phyloP scores from a whole-genome alignment of 2,329 filamentous ascomycete species.

The Fusarium musae region DNA sequence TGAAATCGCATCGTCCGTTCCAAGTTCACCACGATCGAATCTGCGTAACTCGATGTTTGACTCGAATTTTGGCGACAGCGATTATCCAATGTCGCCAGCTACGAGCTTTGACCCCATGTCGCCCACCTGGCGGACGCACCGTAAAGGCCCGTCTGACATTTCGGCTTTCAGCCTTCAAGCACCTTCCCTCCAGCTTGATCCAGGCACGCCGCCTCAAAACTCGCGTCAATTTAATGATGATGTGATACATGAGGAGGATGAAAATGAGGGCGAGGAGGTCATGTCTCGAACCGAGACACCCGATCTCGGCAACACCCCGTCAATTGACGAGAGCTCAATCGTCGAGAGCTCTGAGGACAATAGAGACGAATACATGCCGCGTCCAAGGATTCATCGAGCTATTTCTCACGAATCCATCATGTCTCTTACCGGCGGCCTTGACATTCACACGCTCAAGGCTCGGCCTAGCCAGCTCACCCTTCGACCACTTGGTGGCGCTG shows the following conservation, averaged over 20 bases:
- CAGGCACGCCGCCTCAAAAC: constrained; percentile 42
- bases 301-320: constrained; percentile 43
- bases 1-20: constrained; percentile 79
- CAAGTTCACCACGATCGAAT: constrained; percentile 83
- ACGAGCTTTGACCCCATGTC: constrained; percentile 78
- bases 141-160: constrained; percentile 66
- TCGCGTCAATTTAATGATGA: constrained; percentile 42
- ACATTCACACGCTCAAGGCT: constrained; percentile 84
- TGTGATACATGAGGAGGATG: constrained; percentile 54
- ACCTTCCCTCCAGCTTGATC: constrained; percentile 51
- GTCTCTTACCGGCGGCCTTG: constrained; percentile 86
- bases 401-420: constrained; percentile 89
- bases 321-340: constrained; percentile 51
- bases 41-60: constrained; percentile 84
- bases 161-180: constrained; percentile 62
- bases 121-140: constrained; percentile 64
- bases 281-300: constrained; percentile 41
- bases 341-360: constrained; percentile 47
- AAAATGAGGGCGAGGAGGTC: constrained; percentile 44
- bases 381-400: constrained; percentile 68
- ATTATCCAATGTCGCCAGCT: constrained; percentile 82
- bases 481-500: constrained; percentile 63
- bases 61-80: constrained; percentile 66
- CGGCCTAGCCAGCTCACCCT: constrained; percentile 80
- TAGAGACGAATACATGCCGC: constrained; percentile 52